Evolutionary conservation across 345 rosid genomes (phyloP), one percentile per base, ranked within the genome.

Genomic region (Ceriops tagal): DNA sequence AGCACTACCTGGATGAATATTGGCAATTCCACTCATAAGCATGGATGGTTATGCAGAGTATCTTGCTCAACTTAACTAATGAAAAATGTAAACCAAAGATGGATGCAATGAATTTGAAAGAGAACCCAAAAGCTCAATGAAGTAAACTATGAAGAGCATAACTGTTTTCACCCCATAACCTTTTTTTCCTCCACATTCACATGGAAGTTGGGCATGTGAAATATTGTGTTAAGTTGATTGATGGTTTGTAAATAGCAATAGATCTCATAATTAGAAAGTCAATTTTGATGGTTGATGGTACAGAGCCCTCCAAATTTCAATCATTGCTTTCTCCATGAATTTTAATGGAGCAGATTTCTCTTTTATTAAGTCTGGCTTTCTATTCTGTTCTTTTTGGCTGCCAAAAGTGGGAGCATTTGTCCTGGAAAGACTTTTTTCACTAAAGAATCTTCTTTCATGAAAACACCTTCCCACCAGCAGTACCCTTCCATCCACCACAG

Each of bases 1-100:
- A 74, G 82, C 91, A 75, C 87, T 85, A 60, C 96, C 97, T 88
- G 80, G 68, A 65, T 19, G 52, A 68, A 65, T 11, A 52, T 34
- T 30, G 46, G 59, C 57, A 72, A 49, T 3, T 15, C 52, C 6
- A 58, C 11, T 31, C 30, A 24, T 27, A 32, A 69, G 56, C 18
- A 64, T 58, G n/a, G n/a, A 64, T 58, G n/a, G n/a, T 52, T 59
- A 59, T 19, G 22, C 35, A 32, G 9, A 6, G 6, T 22, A 49
- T 22, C 53, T 46, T 21, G 71, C 16, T 24, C 47, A 56, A 3
- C 49, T 43, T 13, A 43, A 43, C 49, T 22, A 11, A 22, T 61
- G 53, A 62, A 2, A 51, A 0, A 34, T 18, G 61, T 18, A 22
- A 26, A 51, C 11, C 32, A 26, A 62, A 62, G 58, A 51, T 34